A percentile compares a stretch with the other conserved stretches of the same genome.
These are phyloP conservation scores for Pseudomonodictys pantanalensis DNA, from an alignment of 495 filamentous ascomycete genomes.

Conservation along the genomic window DNA sequence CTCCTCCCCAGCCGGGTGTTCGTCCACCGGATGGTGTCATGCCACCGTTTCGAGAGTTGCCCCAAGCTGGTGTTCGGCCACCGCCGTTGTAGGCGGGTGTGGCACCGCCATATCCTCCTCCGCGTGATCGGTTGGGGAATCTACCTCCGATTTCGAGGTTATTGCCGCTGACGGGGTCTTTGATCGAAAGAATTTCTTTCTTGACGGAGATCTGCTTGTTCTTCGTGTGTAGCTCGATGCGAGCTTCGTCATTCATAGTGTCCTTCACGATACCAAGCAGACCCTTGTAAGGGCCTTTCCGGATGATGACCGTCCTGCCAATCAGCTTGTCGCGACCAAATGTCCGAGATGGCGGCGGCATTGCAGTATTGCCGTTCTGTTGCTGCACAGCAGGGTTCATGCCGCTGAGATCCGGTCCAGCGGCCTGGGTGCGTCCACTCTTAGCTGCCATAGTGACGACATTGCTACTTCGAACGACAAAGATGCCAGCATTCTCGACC, in stretches of 20 bases:
- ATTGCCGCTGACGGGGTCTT: constrained; percentile 74
- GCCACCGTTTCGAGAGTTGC: constrained; percentile 6
- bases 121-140: constrained; percentile 50
- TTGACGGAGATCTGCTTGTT: constrained; percentile 79
- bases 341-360: constrained; percentile 75
- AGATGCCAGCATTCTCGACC: constrained; percentile 83
- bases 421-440: constrained; percentile 62
- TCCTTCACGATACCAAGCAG: constrained; percentile 94
- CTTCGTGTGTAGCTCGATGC: constrained; percentile 90
- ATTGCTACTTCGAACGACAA: constrained; percentile 80
- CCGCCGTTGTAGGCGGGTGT: constrained; percentile 46
- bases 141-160: constrained; percentile 63
- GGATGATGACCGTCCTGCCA: constrained; percentile 84
- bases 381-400: constrained; percentile 92
- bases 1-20: constrained; percentile 63
- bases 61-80: constrained; percentile 60
- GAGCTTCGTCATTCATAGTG: constrained; percentile 75
- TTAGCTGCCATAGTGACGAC: constrained; percentile 88
- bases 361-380: constrained; percentile 48
- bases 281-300: constrained; percentile 84
- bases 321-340: constrained; percentile 82
- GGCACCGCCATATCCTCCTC: constrained; percentile 43
- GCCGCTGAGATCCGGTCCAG: constrained; percentile 72
- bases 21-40: constrained; percentile 55
- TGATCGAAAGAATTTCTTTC: constrained; percentile 73